Evolutionary conservation across 495 filamentous ascomycete species (phyloP).

Genomic region (Clohesyomyces aquaticus): DNA sequence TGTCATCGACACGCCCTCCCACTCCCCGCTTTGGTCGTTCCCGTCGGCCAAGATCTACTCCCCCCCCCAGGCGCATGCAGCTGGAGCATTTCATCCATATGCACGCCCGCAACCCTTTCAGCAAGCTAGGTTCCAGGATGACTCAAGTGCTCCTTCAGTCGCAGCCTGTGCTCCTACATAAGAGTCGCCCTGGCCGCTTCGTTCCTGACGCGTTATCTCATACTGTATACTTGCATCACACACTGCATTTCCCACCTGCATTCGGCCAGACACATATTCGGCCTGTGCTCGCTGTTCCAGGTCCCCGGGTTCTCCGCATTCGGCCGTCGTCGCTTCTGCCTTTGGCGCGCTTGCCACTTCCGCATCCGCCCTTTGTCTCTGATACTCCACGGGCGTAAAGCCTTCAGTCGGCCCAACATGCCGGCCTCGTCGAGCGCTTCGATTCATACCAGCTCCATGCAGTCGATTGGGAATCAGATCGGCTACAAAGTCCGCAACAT

Average conservation of each 20-base stretch:
- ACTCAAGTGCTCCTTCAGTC: slow-evolving; percentile 9
- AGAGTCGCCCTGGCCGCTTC: not conserved
- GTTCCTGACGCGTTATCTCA: not conserved
- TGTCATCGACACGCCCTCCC: not conserved
- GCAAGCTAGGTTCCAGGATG: not conserved
- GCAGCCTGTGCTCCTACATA: slow-evolving; percentile 2
- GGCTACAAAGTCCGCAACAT: slow-evolving; percentile 38
- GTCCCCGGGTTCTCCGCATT: slow-evolving; percentile 19
- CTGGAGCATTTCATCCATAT: not conserved
- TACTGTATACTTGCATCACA: too few species aligned
- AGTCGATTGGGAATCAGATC: slow-evolving; percentile 35
- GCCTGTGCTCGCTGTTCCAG: not conserved
- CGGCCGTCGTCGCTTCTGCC: not conserved
- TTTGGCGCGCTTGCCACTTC: not conserved
- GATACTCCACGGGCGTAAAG: not conserved
- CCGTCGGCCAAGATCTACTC: not conserved
- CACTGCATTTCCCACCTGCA: too few species aligned
- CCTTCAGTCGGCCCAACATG: slow-evolving; percentile 5
- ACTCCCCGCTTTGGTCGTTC: not conserved
- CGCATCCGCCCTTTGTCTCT: slow-evolving; percentile 19
- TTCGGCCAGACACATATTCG: not conserved
- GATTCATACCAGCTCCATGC: slow-evolving; percentile 9
- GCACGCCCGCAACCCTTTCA: not conserved
- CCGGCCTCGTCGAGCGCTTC: slow-evolving; percentile 7
- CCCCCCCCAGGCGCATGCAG: not conserved